phyloP scores from a whole-genome alignment of 306 rosid species.

The Quercus parvula region DNA sequence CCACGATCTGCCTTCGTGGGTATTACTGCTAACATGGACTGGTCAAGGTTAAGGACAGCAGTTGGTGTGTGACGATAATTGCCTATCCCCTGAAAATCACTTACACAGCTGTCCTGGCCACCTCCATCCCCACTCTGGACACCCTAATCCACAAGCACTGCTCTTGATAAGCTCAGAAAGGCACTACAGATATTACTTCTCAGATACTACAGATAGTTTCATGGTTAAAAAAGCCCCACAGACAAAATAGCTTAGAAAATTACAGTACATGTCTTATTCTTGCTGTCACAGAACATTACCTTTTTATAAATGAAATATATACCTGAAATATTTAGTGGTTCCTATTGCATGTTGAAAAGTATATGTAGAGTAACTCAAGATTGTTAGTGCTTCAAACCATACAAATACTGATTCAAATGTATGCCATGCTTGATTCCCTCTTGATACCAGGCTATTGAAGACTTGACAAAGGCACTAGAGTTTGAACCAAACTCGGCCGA shows the following conservation, averaged over 20 bases:
- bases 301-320: background rate
- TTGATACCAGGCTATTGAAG: constrained; percentile 75
- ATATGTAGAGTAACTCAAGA: background rate
- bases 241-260: background rate
- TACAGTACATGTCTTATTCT: background rate
- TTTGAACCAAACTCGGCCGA: constrained; percentile 77
- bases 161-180: too few species aligned
- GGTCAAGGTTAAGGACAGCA: too few species aligned
- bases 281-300: background rate
- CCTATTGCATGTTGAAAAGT: background rate
- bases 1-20: too few species aligned
- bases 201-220: background rate
- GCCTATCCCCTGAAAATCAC: too few species aligned
- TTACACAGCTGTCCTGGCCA: too few species aligned
- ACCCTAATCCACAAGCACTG: too few species aligned
- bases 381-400: constrained; percentile 21
- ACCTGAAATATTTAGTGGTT: constrained; percentile 2
- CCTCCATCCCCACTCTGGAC: too few species aligned
- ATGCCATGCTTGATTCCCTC: constrained; percentile 17
- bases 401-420: constrained; percentile 7
- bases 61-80: too few species aligned
- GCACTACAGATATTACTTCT: background rate
- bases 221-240: background rate
- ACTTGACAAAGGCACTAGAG: constrained; percentile 82
- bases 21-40: too few species aligned